These are phyloP conservation scores for Amoebophrya sp. DNA, from an alignment of 169 alveolate species.

Conservation along the genomic window DNA sequence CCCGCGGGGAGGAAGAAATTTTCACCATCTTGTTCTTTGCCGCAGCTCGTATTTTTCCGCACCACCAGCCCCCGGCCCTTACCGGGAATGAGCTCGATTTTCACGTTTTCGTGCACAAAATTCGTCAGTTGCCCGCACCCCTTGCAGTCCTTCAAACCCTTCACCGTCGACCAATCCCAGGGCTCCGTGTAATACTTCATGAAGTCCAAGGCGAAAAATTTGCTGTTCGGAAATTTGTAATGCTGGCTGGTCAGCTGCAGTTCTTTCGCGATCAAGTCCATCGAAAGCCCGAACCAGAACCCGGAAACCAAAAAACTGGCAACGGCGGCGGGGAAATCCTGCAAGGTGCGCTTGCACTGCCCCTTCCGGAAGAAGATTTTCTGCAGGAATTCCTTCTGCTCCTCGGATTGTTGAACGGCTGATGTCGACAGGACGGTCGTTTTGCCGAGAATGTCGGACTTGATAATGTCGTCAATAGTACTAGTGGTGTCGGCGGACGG, in stretches of 20 bases:
- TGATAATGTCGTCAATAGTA: no score
- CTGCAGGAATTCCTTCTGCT: background rate
- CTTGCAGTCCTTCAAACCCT: background rate
- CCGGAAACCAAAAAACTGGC: background rate
- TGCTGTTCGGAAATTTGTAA: background rate
- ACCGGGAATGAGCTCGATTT: background rate
- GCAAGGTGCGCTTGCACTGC: background rate
- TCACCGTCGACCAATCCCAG: background rate
- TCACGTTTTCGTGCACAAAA: background rate
- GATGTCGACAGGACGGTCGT: background rate
- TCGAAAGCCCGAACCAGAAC: background rate
- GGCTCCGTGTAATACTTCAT: background rate
- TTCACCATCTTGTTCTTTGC: background rate
- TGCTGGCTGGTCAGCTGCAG: background rate
- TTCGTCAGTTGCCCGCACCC: background rate
- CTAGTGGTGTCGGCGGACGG: background rate
- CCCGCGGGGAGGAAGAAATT: background rate
- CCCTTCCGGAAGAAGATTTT: background rate
- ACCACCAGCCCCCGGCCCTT: background rate
- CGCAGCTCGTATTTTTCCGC: background rate
- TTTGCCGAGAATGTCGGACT: background rate
- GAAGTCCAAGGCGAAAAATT: background rate
- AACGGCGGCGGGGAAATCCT: background rate
- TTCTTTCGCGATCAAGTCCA: background rate
- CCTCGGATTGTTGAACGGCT: background rate